These are phyloP conservation scores for Beauveria rudraprayagi DNA, from an alignment of 2,329 filamentous ascomycete genomes.

Conservation along the genomic window DNA sequence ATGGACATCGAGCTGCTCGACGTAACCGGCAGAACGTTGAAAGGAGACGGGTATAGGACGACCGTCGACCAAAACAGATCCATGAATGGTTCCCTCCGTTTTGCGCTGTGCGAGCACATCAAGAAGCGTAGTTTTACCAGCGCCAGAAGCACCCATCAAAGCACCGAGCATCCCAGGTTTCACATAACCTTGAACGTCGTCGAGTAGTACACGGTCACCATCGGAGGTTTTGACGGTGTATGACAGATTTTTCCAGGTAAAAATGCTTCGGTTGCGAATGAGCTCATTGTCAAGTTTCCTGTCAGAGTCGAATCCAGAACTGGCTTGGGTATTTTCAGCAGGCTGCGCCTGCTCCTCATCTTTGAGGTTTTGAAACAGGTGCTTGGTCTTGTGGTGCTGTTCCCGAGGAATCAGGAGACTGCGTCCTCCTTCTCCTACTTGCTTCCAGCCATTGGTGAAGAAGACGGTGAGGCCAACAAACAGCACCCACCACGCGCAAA, in stretches of 20 bases:
- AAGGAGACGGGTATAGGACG: not conserved
- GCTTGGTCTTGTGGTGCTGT: too few relatives aligned
- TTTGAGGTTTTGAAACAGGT: too few relatives aligned
- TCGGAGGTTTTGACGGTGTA: not conserved
- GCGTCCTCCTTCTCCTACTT: too few relatives aligned
- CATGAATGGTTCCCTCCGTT: not conserved
- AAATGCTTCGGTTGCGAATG: not conserved
- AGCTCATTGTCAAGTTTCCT: too few relatives aligned
- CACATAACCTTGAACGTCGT: not conserved
- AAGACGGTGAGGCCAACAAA: too few relatives aligned
- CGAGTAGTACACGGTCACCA: not conserved
- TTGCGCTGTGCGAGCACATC: not conserved
- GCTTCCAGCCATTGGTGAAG: too few relatives aligned
- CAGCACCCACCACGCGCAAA: too few relatives aligned
- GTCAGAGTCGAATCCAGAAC: too few relatives aligned
- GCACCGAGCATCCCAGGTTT: not conserved
- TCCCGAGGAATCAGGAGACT: too few relatives aligned
- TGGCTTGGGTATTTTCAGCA: too few relatives aligned
- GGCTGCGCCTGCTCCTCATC: too few relatives aligned
- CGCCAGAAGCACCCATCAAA: not conserved
- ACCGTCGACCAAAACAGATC: not conserved
- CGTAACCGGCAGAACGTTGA: not conserved
- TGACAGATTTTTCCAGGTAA: not conserved
- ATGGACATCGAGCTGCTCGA: slow-evolving; percentile 40
- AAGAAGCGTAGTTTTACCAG: not conserved